Percentiles rank a stretch among this genome's conserved stretches.
phyloP scores from a whole-genome alignment of 345 rosid genomes.

The Salix viminalis region DNA sequence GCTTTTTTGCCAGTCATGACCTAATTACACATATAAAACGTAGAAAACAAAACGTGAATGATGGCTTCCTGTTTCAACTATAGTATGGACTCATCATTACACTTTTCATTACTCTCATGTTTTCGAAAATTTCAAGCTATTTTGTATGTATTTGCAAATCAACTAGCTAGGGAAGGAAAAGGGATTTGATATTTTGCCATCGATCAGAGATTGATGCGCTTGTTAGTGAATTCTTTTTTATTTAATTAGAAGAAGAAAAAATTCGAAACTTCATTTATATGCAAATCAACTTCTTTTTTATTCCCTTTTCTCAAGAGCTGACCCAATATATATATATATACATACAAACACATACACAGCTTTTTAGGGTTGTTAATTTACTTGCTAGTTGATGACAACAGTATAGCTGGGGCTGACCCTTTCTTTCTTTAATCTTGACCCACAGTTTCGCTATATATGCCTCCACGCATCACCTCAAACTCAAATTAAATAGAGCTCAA shows the following conservation, averaged over 20 bases:
- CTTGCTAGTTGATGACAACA: not conserved
- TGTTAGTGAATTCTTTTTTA: too few species aligned
- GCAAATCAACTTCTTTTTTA: too few species aligned
- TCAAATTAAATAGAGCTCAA: not conserved
- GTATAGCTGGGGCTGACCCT: not conserved
- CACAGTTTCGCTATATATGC: not conserved
- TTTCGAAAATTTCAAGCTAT: too few species aligned
- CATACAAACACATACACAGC: not conserved
- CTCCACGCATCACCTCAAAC: not conserved
- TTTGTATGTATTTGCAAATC: too few species aligned
- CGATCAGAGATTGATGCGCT: too few species aligned
- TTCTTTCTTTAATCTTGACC: not conserved
- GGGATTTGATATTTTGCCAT: too few species aligned
- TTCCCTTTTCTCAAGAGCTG: not conserved
- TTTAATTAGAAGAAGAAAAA: too few species aligned
- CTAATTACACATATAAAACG: not conserved
- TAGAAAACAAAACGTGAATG: not conserved
- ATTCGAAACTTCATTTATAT: too few species aligned
- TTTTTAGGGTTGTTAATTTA: not conserved
- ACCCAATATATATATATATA: too few species aligned
- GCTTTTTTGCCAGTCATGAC: not conserved
- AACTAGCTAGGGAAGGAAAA: too few species aligned
- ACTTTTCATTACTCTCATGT: not conserved
- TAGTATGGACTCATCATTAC: not conserved
- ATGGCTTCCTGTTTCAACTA: not conserved